These are phyloP conservation scores for Edaphochlamys debaryana DNA, from an alignment of 139 green algal genomes.

Conservation along the genomic window DNA sequence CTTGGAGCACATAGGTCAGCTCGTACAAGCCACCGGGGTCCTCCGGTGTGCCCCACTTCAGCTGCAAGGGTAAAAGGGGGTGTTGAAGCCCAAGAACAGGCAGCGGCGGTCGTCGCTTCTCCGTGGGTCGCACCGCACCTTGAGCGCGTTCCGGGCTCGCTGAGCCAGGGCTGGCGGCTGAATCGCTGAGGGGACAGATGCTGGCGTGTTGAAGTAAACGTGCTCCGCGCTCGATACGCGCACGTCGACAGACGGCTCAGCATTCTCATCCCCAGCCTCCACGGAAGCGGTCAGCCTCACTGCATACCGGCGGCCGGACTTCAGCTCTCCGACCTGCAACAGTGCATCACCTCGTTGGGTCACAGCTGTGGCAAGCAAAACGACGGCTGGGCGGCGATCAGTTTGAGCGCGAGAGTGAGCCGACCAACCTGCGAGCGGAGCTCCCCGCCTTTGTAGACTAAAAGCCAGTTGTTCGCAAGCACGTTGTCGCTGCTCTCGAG, in stretches of 20 bases:
- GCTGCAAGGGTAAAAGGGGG: slow-evolving; percentile 42
- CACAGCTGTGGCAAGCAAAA: neutral
- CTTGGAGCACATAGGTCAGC: slow-evolving; percentile 62
- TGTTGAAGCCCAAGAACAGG: too few species aligned
- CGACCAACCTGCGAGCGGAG: slow-evolving; percentile 16
- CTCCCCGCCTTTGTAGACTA: slow-evolving; percentile 5
- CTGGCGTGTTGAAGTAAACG: slow-evolving; percentile 55
- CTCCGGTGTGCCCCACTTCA: slow-evolving; percentile 73
- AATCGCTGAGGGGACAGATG: slow-evolving; percentile 54
- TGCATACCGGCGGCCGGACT: slow-evolving; percentile 15
- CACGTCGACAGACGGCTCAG: slow-evolving; percentile 28
- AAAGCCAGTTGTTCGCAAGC: slow-evolving; percentile 11
- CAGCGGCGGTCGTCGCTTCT: too few species aligned
- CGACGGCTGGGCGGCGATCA: neutral
- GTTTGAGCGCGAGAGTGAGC: slow-evolving; percentile 11
- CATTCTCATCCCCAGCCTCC: neutral
- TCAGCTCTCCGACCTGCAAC: slow-evolving; percentile 24
- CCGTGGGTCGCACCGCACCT: too few species aligned
- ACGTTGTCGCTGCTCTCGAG: slow-evolving; percentile 12
- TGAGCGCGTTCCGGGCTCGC: slow-evolving; percentile 61
- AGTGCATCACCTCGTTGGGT: too few species aligned
- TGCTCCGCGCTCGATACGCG: slow-evolving; percentile 43
- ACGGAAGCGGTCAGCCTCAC: neutral
- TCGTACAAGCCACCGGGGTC: slow-evolving; percentile 71
- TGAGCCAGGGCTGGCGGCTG: slow-evolving; percentile 56